Evolutionary conservation across 768 basidiomycete genomes (phyloP), one percentile per base, ranked within the genome.

Genomic region (Rhodosporidiobolus odoratus): DNA sequence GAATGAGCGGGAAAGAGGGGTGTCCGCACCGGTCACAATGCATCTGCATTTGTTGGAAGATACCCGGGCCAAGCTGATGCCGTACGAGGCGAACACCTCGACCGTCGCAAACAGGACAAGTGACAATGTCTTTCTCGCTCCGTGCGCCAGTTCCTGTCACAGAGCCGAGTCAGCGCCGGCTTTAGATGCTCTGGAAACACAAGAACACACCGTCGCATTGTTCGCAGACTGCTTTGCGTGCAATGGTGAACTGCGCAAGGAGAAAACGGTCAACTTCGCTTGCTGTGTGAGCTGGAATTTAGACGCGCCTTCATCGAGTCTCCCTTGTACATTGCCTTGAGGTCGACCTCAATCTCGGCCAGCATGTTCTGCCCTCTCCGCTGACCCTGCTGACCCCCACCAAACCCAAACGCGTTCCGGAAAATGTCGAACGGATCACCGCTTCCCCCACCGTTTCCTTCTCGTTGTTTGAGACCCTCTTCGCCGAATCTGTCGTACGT

Each of bases 401-500:
- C 43, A 19, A 43, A 76, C 74, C 72, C 64, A 74, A 99, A 99
- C 84, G 97, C 96, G 76, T 82, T 88, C 50, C 89, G 86, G 81
- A 99, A 99, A 75, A 96, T 85, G 79, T 98, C 96, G 78, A 97
- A 92, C 27, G 95, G 94, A 78, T 97, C 84, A 63, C 88, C 83
- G 57, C 88, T 88, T 34, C 78, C 76, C 50, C 79, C 77, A 68
- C 79, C 75, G 81, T 94, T 59, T 37, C 56, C 92, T 41, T 66
- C 62, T 62, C 91, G 91, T 40, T 90, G 90, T 79, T 91, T 91
- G 63, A 99, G 79, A 15, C 95, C 95, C 79, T 96, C 94, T 83
- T 94, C 92, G 70, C 95, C 95, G 81, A 93, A 88, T 67, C 88
- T 85, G 79, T 98, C 96, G 80, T 97, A 99, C 72, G 95, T 90